These are phyloP conservation scores for Marchantia polymorpha DNA, from an alignment of 225 moss, liverwort and hornwort genomes.

Conservation along the genomic window DNA sequence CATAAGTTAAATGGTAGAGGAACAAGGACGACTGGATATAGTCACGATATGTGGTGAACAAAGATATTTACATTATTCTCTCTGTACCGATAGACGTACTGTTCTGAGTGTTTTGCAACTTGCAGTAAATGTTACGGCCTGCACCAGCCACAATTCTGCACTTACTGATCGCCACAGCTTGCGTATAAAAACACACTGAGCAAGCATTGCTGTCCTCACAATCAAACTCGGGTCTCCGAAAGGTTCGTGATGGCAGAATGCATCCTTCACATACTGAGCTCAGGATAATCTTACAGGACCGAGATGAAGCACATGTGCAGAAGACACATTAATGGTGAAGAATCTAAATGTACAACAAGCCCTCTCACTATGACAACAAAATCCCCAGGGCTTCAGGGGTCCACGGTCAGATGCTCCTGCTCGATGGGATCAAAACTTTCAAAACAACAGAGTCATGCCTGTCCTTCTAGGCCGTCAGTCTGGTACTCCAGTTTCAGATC, in stretches of 20 bases:
- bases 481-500: constrained; percentile 49
- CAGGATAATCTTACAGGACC: not conserved
- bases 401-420: not conserved
- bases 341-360: not conserved
- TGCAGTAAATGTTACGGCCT: not conserved
- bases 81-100: not conserved
- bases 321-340: not conserved
- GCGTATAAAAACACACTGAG: not conserved
- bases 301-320: not conserved
- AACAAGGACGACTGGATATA: not conserved
- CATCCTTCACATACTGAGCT: not conserved
- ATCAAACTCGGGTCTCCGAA: not conserved
- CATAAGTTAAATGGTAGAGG: no score
- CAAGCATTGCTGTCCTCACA: not conserved
- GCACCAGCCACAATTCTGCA: not conserved
- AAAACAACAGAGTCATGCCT: not conserved
- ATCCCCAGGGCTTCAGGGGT: not conserved
- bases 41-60: not conserved
- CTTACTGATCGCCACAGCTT: not conserved
- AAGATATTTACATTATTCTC: not conserved
- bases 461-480: not conserved
- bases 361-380: not conserved
- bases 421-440: not conserved
- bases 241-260: no score
- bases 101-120: not conserved